phyloP scores from a whole-genome alignment of 192 early-diverging fungal genomes.

The Helicostylum pulchrum region DNA sequence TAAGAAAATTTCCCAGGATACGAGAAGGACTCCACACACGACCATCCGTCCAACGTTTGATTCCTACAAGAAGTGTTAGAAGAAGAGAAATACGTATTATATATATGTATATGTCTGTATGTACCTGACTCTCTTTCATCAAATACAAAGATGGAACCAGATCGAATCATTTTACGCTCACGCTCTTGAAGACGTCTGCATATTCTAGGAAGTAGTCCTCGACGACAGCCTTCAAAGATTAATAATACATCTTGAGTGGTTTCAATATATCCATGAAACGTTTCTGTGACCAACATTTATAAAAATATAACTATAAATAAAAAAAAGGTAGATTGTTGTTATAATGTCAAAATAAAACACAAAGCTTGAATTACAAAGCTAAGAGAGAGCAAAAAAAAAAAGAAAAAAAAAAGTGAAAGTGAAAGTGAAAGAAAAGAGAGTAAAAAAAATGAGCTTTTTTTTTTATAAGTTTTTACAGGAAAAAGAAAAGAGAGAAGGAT shows the following conservation, averaged over 20 bases:
- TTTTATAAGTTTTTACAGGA: no score
- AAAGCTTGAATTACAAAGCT: no score
- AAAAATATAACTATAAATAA: no score
- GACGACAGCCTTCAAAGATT: conserved; percentile 62
- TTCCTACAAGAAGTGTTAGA: conserved; percentile 34
- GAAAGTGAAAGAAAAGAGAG: neutral
- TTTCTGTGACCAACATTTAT: conserved; percentile 14
- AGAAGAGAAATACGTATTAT: neutral
- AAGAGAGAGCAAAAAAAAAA: no score
- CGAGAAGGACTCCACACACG: conserved; percentile 65
- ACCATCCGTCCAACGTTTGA: conserved; percentile 76
- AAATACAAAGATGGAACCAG: conserved; percentile 68
- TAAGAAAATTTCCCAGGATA: conserved; percentile 61
- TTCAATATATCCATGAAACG: conserved; percentile 50
- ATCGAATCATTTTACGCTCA: conserved; percentile 53
- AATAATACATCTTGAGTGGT: conserved; percentile 58
- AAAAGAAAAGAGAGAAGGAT: conserved; percentile 7
- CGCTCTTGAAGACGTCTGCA: conserved; percentile 53
- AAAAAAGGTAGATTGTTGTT: no score
- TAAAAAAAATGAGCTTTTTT: neutral
- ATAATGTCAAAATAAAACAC: no score
- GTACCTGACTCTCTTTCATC: conserved; percentile 60
- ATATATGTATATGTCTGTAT: neutral
- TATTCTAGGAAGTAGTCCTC: conserved; percentile 52
- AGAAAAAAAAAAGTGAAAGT: no score